Conservation (phyloP, 257 asterid genomes). For the Solanum sparsipilum region DNA sequence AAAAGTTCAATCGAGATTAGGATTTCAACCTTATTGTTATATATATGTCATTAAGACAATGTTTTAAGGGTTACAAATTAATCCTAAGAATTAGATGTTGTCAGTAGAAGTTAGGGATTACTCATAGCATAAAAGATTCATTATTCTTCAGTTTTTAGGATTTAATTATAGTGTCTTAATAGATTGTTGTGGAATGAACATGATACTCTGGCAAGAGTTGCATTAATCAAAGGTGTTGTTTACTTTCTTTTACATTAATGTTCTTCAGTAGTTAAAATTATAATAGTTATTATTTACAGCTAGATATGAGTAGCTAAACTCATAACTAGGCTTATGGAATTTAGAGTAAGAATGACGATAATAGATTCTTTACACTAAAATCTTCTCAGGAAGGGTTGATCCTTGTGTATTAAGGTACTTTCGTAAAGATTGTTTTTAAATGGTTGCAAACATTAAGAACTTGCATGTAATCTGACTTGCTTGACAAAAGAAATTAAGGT, state of each 20-base stretch:
- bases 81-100: neutral
- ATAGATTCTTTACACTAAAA: neutral
- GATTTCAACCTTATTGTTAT: neutral
- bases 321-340: neutral
- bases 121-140: neutral
- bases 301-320: neutral
- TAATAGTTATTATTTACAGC: neutral
- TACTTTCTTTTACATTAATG: neutral
- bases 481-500: neutral
- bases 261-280: neutral
- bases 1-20: neutral
- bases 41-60: neutral
- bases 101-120: neutral
- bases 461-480: neutral
- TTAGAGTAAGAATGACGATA: neutral
- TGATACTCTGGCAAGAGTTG: neutral
- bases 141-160: neutral
- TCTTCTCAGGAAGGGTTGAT: neutral
- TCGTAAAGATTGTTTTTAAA: neutral
- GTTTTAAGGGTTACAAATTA: neutral
- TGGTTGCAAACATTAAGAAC: neutral
- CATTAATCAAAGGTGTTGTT: neutral
- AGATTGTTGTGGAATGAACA: neutral
- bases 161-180: neutral
- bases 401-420: neutral